Evolutionary conservation across 2,329 filamentous ascomycete genomes (phyloP).

Genomic region (Paracoccidioides brasiliensis): DNA sequence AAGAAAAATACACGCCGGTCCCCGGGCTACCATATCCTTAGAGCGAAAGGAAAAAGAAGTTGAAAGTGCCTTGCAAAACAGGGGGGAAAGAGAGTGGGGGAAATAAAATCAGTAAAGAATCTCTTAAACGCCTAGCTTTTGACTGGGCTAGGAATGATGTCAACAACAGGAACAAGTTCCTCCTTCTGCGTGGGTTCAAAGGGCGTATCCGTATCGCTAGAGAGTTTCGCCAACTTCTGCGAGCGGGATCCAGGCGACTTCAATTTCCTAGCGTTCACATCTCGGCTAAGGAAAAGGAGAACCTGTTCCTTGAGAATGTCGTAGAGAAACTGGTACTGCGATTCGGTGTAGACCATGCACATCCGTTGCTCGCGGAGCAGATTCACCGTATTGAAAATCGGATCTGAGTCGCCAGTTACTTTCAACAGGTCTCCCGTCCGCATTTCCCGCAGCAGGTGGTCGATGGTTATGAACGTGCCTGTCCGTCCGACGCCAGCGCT

Average conservation of each 20-base stretch:
- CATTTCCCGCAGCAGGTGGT: slow-evolving; percentile 75
- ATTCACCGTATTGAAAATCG: slow-evolving; percentile 68
- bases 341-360: slow-evolving; percentile 87
- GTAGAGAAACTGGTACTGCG: slow-evolving; percentile 80
- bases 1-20: neutral
- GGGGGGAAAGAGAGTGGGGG: neutral
- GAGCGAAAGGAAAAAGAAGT: neutral
- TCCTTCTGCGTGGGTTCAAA: slow-evolving; percentile 23
- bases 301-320: slow-evolving; percentile 57
- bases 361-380: slow-evolving; percentile 71
- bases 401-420: slow-evolving; percentile 43
- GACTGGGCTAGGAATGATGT: slow-evolving; percentile 3
- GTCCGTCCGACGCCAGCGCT: slow-evolving; percentile 89
- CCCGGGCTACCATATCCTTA: too few relatives aligned
- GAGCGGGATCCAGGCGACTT: slow-evolving; percentile 4
- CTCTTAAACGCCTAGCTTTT: neutral
- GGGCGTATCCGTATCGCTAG: slow-evolving; percentile 16
- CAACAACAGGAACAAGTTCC: slow-evolving; percentile 20
- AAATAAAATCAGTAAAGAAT: neutral
- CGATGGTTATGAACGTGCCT: slow-evolving; percentile 92
- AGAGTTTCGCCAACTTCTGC: slow-evolving; percentile 6
- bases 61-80: neutral
- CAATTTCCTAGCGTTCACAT: slow-evolving; percentile 9
- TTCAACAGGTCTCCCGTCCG: slow-evolving; percentile 55
- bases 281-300: slow-evolving; percentile 17